Evolutionary conservation across 2,329 filamentous ascomycete species (phyloP).

Genomic region (Hypoxylon sp.): DNA sequence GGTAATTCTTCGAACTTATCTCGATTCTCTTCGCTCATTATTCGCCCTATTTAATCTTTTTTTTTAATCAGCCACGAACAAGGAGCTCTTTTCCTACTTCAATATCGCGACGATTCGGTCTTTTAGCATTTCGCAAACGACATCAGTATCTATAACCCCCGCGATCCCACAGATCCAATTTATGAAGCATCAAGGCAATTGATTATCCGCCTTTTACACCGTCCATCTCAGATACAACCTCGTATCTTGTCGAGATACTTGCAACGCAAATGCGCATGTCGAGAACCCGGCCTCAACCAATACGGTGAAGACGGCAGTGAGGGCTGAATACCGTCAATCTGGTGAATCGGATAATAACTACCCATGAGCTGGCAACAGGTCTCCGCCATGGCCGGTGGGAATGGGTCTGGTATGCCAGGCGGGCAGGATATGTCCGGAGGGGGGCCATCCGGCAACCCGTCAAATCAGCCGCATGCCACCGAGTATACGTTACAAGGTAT

Average conservation of each 20-base stretch:
- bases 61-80: slow-evolving; percentile 24
- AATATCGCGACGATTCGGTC: slow-evolving; percentile 18
- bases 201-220: slow-evolving; percentile 32
- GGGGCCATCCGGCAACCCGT: slow-evolving; percentile 58
- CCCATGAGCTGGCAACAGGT: slow-evolving; percentile 58
- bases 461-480: slow-evolving; percentile 69
- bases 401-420: slow-evolving; percentile 61
- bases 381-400: slow-evolving; percentile 59
- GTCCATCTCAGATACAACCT: slow-evolving; percentile 26
- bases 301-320: slow-evolving; percentile 52
- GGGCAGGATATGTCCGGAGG: slow-evolving; percentile 57
- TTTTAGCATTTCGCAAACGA: slow-evolving; percentile 15
- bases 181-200: slow-evolving; percentile 33
- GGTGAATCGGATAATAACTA: slow-evolving; percentile 24
- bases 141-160: slow-evolving; percentile 1
- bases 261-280: slow-evolving; percentile 49
- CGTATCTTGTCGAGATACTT: slow-evolving; percentile 25
- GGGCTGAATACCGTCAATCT: slow-evolving; percentile 40
- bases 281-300: slow-evolving; percentile 30
- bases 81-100: slow-evolving; percentile 3
- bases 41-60: slow-evolving; percentile 27
- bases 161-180: background rate
- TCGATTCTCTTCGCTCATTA: slow-evolving; percentile 46
- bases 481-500: slow-evolving; percentile 73
- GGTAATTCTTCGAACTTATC: slow-evolving; percentile 29